These are phyloP conservation scores for Geotrichum histeridarum DNA, from an alignment of 1,139 yeast genomes.

Conservation along the genomic window DNA sequence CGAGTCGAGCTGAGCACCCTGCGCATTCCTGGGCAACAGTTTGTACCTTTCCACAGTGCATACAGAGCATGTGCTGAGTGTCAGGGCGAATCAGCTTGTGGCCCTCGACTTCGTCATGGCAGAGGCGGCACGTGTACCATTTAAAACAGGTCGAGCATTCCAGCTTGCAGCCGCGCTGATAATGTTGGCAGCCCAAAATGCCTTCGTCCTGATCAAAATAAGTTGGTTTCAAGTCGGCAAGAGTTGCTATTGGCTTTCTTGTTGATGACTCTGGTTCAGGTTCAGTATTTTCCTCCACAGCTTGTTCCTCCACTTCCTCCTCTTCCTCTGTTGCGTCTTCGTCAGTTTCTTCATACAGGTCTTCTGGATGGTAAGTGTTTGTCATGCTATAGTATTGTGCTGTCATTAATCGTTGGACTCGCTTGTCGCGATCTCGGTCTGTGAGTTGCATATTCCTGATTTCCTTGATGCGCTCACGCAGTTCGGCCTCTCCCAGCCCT, in stretches of 20 bases:
- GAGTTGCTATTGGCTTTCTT: slow-evolving; percentile 38
- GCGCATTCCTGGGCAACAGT: slow-evolving; percentile 64
- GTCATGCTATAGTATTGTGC: slow-evolving; percentile 53
- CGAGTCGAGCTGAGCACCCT: slow-evolving; percentile 60
- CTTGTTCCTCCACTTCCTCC: slow-evolving; percentile 28
- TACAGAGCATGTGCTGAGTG: slow-evolving; percentile 69
- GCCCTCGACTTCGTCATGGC: slow-evolving; percentile 63
- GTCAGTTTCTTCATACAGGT: slow-evolving; percentile 21
- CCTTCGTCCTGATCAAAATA: slow-evolving; percentile 45
- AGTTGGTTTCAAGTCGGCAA: slow-evolving; percentile 47
- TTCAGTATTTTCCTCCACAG: slow-evolving; percentile 21
- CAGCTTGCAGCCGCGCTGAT: slow-evolving; percentile 75
- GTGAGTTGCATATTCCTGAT: slow-evolving; percentile 48
- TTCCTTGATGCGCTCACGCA: slow-evolving; percentile 53
- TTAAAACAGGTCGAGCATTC: slow-evolving; percentile 70
- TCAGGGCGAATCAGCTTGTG: slow-evolving; percentile 63
- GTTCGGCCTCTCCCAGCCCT: slow-evolving; percentile 18
- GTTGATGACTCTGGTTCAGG: slow-evolving; percentile 13
- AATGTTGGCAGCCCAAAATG: slow-evolving; percentile 74
- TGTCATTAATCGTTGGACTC: slow-evolving; percentile 75
- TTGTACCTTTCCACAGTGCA: slow-evolving; percentile 74
- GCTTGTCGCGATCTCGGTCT: slow-evolving; percentile 54
- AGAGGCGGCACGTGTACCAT: slow-evolving; percentile 80
- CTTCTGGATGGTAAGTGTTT: slow-evolving; percentile 16
- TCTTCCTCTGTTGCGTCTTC: slow-evolving; percentile 27